Evolutionary conservation across 1,139 yeast species (phyloP).

Genomic region (Lizanozyma gosingica): DNA sequence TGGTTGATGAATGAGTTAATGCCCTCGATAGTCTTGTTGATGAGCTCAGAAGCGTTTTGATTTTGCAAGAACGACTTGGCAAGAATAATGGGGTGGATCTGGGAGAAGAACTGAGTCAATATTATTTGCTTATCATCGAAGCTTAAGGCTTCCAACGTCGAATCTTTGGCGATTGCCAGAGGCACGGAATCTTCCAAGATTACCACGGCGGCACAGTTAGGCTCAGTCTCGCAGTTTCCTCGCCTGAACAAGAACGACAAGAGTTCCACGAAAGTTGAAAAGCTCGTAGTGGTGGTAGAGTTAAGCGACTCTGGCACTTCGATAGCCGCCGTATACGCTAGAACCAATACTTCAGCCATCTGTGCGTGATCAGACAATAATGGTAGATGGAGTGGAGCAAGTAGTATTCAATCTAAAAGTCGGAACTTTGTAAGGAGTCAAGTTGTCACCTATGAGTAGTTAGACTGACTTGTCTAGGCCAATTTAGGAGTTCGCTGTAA

Average conservation of each 20-base stretch:
- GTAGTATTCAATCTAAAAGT: too few relatives aligned
- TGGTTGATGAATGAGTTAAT: conserved; percentile 18
- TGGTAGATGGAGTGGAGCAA: background rate
- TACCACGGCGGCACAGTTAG: conserved; percentile 26
- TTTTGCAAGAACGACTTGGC: conserved; percentile 9
- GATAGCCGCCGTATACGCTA: conserved; percentile 4
- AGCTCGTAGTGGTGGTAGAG: conserved; percentile 1
- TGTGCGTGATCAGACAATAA: background rate
- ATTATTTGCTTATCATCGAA: conserved; percentile 22
- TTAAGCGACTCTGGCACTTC: conserved; percentile 2
- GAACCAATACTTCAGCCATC: conserved; percentile 10
- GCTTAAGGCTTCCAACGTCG: conserved; percentile 13
- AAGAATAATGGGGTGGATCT: conserved; percentile 27
- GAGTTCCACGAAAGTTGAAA: conserved; percentile 4
- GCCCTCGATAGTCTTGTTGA: conserved; percentile 17
- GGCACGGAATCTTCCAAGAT: conserved; percentile 14
- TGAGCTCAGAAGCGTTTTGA: conserved; percentile 8
- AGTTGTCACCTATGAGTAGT: too few relatives aligned
- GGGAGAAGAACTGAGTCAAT: conserved; percentile 30
- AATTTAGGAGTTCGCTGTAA: too few relatives aligned
- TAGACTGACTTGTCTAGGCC: too few relatives aligned
- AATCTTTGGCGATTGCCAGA: conserved; percentile 1
- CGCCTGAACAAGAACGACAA: conserved; percentile 21
- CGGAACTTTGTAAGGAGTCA: too few relatives aligned
- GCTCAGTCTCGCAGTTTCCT: conserved; percentile 28